A percentile compares a stretch with the other conserved stretches of the same genome.
These are phyloP conservation scores for Bipolaris oryzae DNA, from an alignment of 2,329 filamentous ascomycete genomes.

Conservation along the genomic window DNA sequence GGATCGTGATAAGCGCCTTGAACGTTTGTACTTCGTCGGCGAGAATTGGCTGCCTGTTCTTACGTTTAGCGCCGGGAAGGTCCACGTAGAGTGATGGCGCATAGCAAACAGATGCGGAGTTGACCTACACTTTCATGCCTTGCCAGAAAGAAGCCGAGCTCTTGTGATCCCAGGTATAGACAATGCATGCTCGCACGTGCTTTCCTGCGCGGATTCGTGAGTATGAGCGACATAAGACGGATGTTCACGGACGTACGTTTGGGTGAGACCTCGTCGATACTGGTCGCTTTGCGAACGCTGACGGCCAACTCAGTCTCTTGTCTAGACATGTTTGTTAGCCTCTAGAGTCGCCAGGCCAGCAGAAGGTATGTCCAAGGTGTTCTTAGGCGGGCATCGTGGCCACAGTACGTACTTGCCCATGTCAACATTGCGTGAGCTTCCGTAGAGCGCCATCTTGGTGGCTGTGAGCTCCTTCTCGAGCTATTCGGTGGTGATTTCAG, in stretches of 20 bases:
- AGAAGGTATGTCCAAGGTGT: neutral
- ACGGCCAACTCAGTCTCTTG: slow-evolving; percentile 69
- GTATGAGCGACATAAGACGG: slow-evolving; percentile 22
- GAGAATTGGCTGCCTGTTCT: slow-evolving; percentile 86
- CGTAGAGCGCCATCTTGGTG: slow-evolving; percentile 48
- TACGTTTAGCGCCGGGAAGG: slow-evolving; percentile 19
- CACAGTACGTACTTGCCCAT: slow-evolving; percentile 62
- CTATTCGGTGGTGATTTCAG: slow-evolving; percentile 18
- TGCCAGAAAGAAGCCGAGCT: slow-evolving; percentile 94
- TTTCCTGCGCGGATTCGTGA: slow-evolving; percentile 63
- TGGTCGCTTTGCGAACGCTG: slow-evolving; percentile 71
- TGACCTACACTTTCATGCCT: slow-evolving; percentile 91
- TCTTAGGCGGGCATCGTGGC: neutral
- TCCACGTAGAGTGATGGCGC: neutral
- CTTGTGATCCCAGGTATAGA: slow-evolving; percentile 99
- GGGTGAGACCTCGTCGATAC: slow-evolving; percentile 69
- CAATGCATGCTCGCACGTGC: slow-evolving; percentile 96
- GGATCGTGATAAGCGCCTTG: slow-evolving; percentile 95
- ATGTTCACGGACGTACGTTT: slow-evolving; percentile 59
- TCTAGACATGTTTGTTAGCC: slow-evolving; percentile 40
- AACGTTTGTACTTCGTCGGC: slow-evolving; percentile 99
- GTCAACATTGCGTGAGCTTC: slow-evolving; percentile 61
- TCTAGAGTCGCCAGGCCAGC: neutral
- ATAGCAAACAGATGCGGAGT: neutral
- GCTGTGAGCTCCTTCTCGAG: slow-evolving; percentile 25